A percentile compares a stretch with the other conserved stretches of the same genome.
Conservation (phyloP, 2,329 filamentous ascomycete genomes). For the Thielaviopsis punctulata region DNA sequence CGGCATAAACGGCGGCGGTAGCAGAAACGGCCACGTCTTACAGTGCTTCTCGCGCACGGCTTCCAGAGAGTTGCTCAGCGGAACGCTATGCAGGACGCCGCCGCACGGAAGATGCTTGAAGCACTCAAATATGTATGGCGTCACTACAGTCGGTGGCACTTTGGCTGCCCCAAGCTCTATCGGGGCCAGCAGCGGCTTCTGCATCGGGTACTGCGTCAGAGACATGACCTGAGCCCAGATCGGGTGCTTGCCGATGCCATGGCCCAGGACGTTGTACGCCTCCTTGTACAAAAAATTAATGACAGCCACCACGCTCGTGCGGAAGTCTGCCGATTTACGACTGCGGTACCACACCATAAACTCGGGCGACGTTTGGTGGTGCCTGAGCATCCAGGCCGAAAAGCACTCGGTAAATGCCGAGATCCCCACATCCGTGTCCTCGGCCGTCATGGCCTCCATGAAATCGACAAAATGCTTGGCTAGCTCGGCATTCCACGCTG, state of each 20-base stretch:
- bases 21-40: not conserved
- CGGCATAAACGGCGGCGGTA: not conserved
- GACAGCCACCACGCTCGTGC: constrained; percentile 41
- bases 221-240: constrained; percentile 37
- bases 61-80: not conserved
- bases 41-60: not conserved
- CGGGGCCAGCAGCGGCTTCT: constrained; percentile 6
- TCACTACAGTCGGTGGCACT: constrained; percentile 42
- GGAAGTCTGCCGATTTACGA: constrained; percentile 40
- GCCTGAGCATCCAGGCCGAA: constrained; percentile 31
- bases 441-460: constrained; percentile 23
- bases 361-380: constrained; percentile 23
- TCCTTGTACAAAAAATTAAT: constrained; percentile 50
- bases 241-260: constrained; percentile 20
- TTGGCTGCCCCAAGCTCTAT: not conserved
- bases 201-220: constrained; percentile 20
- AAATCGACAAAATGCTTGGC: constrained; percentile 59
- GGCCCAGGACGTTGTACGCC: constrained; percentile 29
- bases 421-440: constrained; percentile 27
- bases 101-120: constrained; percentile 49
- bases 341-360: constrained; percentile 39
- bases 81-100: constrained; percentile 26
- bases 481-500: constrained; percentile 54
- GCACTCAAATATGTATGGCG: constrained; percentile 45
- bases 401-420: constrained; percentile 42